Conservation (phyloP, 306 rosid genomes). For the Inga leiocalycina region DNA sequence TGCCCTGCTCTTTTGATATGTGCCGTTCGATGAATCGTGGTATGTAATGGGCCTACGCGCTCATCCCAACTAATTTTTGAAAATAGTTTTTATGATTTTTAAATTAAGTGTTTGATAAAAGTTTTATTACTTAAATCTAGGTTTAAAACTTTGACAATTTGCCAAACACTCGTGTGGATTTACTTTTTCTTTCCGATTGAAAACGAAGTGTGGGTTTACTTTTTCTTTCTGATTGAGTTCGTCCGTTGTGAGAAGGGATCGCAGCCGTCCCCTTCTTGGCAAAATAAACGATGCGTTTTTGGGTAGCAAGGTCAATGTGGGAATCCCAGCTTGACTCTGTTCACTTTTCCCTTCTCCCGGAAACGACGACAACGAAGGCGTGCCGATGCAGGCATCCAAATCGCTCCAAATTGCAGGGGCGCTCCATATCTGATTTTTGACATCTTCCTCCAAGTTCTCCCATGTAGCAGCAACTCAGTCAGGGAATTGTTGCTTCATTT, state of each 20-base stretch:
- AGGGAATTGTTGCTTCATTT: not conserved
- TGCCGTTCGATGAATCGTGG: not conserved
- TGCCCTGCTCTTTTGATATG: not conserved
- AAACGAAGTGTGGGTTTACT: not conserved
- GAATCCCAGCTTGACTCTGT: not conserved
- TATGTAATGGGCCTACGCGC: too few relatives aligned
- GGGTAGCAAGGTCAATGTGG: not conserved
- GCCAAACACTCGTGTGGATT: too few relatives aligned
- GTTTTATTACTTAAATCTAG: too few relatives aligned
- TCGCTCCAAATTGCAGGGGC: not conserved
- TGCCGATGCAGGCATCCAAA: not conserved
- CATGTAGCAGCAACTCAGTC: not conserved
- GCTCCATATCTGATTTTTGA: not conserved
- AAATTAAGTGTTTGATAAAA: too few relatives aligned
- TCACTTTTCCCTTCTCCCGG: not conserved
- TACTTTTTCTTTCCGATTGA: too few relatives aligned
- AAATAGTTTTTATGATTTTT: too few relatives aligned
- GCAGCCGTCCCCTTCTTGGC: not conserved
- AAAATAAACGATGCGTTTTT: not conserved
- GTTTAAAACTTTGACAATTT: too few relatives aligned
- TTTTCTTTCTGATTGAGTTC: not conserved
- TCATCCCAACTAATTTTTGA: too few relatives aligned
- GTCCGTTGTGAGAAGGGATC: not conserved
- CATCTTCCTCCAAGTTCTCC: not conserved
- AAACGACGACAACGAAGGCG: not conserved